A percentile compares a stretch with the other conserved stretches of the same genome.
Conservation (phyloP, 441 rosid species). For the Arabidopsis hybrid region DNA sequence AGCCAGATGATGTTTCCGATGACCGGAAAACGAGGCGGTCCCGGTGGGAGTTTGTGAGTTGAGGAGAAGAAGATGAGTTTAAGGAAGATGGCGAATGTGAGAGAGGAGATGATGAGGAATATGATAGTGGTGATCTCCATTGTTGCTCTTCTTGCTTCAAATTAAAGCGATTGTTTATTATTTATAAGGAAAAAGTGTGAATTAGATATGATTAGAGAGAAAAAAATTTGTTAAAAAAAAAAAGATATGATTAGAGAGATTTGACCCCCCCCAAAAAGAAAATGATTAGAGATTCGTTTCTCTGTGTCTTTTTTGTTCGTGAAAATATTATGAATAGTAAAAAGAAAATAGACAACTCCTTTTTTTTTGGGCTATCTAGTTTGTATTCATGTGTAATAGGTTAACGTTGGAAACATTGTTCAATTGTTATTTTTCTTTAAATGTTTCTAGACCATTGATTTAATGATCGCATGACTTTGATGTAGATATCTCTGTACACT, state of each 20-base stretch:
- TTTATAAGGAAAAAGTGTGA: neutral
- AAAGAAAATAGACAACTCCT: neutral
- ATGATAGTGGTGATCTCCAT: conserved; percentile 44
- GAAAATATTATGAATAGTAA: neutral
- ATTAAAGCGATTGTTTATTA: neutral
- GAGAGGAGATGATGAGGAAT: conserved; percentile 26
- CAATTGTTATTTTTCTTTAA: neutral
- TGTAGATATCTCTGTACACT: neutral
- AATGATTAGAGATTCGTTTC: no score
- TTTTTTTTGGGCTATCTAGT: neutral
- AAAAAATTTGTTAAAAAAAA: no score
- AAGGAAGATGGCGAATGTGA: conserved; percentile 27
- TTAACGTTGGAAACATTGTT: neutral
- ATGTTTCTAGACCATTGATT: neutral
- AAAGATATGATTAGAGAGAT: no score
- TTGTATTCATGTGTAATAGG: neutral
- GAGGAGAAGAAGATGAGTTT: conserved; percentile 36
- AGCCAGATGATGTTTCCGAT: conserved; percentile 48
- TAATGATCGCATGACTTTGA: neutral
- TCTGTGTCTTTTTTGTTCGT: no score
- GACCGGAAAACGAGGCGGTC: conserved; percentile 34
- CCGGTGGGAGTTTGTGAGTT: conserved; percentile 44
- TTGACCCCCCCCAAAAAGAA: no score
- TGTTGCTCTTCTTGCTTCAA: conserved; percentile 8
- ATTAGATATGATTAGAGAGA: neutral